A percentile compares a stretch with the other conserved stretches of the same genome.
These are phyloP conservation scores for Cystofilobasidium bisporidii DNA, from an alignment of 768 basidiomycete species.

Conservation along the genomic window DNA sequence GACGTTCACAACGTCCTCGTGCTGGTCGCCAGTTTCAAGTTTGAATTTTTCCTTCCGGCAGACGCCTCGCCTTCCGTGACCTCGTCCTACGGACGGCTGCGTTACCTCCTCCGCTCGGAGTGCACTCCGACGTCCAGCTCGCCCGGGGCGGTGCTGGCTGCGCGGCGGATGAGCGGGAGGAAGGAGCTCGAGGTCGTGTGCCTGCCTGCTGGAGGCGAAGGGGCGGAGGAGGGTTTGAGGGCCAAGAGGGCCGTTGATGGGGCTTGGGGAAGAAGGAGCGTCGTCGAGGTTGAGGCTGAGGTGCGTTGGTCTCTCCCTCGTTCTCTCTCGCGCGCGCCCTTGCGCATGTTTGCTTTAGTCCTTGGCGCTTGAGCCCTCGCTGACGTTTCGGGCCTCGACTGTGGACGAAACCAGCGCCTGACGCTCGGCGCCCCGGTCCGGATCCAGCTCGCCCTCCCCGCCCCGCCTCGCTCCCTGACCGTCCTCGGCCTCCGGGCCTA, in stretches of 20 bases:
- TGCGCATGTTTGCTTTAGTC: too few species aligned
- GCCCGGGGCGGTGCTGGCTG: not conserved
- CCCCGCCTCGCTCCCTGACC: not conserved
- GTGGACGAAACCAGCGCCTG: not conserved
- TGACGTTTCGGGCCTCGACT: not conserved
- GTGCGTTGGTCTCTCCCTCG: too few species aligned
- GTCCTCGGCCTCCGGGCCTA: not conserved
- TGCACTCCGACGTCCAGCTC: not conserved
- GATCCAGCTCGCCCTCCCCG: not conserved
- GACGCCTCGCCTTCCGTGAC: not conserved
- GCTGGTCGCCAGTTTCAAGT: not conserved
- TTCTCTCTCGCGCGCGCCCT: too few species aligned
- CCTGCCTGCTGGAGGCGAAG: too few species aligned
- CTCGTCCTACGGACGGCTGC: not conserved
- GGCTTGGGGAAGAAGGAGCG: too few species aligned
- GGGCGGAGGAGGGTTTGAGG: too few species aligned
- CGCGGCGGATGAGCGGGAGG: not conserved
- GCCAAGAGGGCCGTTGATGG: too few species aligned
- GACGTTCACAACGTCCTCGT: too few species aligned
- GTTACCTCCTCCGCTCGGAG: not conserved
- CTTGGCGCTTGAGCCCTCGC: not conserved
- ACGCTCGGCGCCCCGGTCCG: not conserved
- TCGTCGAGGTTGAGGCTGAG: too few species aligned
- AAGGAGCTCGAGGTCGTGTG: not conserved
- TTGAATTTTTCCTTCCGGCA: not conserved